phyloP scores from a whole-genome alignment of 495 filamentous ascomycete genomes.

The Penicillium arizonense region DNA sequence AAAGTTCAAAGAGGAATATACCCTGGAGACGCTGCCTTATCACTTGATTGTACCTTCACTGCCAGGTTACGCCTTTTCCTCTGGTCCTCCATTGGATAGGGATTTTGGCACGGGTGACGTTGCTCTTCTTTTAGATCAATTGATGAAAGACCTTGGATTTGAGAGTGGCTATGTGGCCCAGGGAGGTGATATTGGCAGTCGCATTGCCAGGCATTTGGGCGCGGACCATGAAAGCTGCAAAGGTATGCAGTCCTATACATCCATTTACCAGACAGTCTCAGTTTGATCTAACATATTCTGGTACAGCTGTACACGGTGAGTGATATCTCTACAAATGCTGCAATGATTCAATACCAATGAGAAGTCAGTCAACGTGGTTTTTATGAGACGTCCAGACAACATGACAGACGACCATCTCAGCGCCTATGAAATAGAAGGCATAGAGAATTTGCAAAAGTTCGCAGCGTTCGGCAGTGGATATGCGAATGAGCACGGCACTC shows the following conservation, averaged over 20 bases:
- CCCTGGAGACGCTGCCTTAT: slow-evolving; percentile 56
- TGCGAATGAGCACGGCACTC: slow-evolving; percentile 55
- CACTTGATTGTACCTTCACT: slow-evolving; percentile 65
- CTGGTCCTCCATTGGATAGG: slow-evolving; percentile 44
- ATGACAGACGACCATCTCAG: slow-evolving; percentile 49
- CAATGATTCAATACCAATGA: not conserved
- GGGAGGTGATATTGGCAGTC: slow-evolving; percentile 65
- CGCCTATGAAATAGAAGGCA: slow-evolving; percentile 31
- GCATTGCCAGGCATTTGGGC: slow-evolving; percentile 44
- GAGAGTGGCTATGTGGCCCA: slow-evolving; percentile 59
- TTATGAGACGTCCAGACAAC: slow-evolving; percentile 56
- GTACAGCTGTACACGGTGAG: slow-evolving; percentile 36
- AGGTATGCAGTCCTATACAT: slow-evolving; percentile 26
- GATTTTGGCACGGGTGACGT: slow-evolving; percentile 44
- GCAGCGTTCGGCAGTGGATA: slow-evolving; percentile 47
- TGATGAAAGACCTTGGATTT: slow-evolving; percentile 63
- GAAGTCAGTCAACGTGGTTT: slow-evolving; percentile 30
- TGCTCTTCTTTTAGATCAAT: slow-evolving; percentile 49
- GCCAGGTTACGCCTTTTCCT: slow-evolving; percentile 62
- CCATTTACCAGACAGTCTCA: not conserved
- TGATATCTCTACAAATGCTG: not conserved
- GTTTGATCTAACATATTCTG: slow-evolving; percentile 1
- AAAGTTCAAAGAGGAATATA: slow-evolving; percentile 50
- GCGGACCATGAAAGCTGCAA: slow-evolving; percentile 42
- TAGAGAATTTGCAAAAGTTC: slow-evolving; percentile 36